phyloP scores from a whole-genome alignment of 2,329 filamentous ascomycete species.

The Neonectria neomacrospora region DNA sequence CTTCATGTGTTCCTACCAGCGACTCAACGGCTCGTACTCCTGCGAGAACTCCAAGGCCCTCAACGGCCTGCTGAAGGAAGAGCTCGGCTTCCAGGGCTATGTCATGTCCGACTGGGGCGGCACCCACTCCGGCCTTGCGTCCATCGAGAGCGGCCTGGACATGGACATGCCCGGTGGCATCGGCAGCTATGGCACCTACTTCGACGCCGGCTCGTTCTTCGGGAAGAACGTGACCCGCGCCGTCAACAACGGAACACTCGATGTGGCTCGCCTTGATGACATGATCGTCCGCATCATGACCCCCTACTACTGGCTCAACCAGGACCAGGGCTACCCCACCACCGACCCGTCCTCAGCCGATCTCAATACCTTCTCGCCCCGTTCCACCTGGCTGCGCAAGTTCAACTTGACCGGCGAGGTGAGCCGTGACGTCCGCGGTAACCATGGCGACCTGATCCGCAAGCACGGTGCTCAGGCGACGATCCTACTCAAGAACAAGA shows the following conservation, averaged over 20 bases:
- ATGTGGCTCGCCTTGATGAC: slow-evolving; percentile 55
- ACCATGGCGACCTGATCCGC: slow-evolving; percentile 66
- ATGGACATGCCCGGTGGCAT: slow-evolving; percentile 63
- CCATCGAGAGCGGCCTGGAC: slow-evolving; percentile 59
- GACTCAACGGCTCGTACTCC: slow-evolving; percentile 60
- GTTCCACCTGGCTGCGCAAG: slow-evolving; percentile 55
- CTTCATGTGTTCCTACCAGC: slow-evolving; percentile 58
- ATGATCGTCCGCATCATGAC: slow-evolving; percentile 66
- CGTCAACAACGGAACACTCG: slow-evolving; percentile 60
- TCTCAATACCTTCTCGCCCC: slow-evolving; percentile 61
- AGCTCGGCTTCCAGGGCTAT: slow-evolving; percentile 61
- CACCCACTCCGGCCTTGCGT: slow-evolving; percentile 53
- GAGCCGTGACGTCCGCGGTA: slow-evolving; percentile 62
- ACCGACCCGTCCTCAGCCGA: slow-evolving; percentile 58
- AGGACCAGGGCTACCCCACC: slow-evolving; percentile 58
- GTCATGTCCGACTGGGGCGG: slow-evolving; percentile 58
- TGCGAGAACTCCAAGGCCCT: slow-evolving; percentile 61
- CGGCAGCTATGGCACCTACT: slow-evolving; percentile 46
- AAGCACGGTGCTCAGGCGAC: slow-evolving; percentile 68
- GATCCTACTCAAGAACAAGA: slow-evolving; percentile 78
- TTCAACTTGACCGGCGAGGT: slow-evolving; percentile 61
- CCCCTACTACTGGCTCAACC: slow-evolving; percentile 61
- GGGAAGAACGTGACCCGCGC: slow-evolving; percentile 58
- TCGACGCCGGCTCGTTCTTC: slow-evolving; percentile 54
- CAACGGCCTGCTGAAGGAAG: slow-evolving; percentile 61